A percentile compares a stretch with the other conserved stretches of the same genome.
phyloP scores from a whole-genome alignment of 139 green algal genomes.

The Axilococcus clingmanii region DNA sequence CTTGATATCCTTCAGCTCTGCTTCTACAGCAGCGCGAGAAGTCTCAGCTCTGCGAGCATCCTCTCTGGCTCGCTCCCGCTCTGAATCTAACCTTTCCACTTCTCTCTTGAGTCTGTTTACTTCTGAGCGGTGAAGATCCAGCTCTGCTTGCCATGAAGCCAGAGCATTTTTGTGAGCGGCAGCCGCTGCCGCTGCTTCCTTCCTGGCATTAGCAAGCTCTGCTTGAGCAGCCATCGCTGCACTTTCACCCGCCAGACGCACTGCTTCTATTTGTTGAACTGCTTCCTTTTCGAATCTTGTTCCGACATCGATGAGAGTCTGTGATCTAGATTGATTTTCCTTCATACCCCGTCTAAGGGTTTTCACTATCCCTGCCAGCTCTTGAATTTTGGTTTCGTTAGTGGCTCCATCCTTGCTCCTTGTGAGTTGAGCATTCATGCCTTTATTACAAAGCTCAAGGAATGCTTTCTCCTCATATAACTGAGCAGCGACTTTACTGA shows the following conservation, averaged over 20 bases:
- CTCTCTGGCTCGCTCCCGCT: constrained; percentile 53
- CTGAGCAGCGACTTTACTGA: constrained; percentile 30
- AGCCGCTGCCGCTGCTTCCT: constrained; percentile 37
- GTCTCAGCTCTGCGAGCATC: constrained; percentile 30
- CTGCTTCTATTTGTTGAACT: constrained; percentile 51
- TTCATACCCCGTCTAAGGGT: constrained; percentile 50
- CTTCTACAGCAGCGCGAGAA: constrained; percentile 34
- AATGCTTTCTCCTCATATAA: constrained; percentile 55
- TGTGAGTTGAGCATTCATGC: constrained; percentile 57
- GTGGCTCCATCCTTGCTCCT: constrained; percentile 73
- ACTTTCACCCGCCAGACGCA: constrained; percentile 43
- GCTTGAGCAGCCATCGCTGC: constrained; percentile 38
- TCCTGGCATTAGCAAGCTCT: constrained; percentile 51
- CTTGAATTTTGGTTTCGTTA: constrained; percentile 57
- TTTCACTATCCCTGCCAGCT: constrained; percentile 75
- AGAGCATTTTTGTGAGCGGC: constrained; percentile 37
- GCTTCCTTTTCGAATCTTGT: constrained; percentile 48
- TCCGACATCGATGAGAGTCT: constrained; percentile 42
- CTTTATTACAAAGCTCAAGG: constrained; percentile 37
- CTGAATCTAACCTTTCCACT: constrained; percentile 52
- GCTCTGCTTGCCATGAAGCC: constrained; percentile 38
- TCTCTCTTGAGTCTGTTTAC: constrained; percentile 43
- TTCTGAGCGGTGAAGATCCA: constrained; percentile 48
- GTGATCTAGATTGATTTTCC: constrained; percentile 37
- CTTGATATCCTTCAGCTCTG: constrained; percentile 43